These are phyloP conservation scores for Phytopythium montanum DNA, from an alignment of 352 stramenopile species.

Conservation along the genomic window DNA sequence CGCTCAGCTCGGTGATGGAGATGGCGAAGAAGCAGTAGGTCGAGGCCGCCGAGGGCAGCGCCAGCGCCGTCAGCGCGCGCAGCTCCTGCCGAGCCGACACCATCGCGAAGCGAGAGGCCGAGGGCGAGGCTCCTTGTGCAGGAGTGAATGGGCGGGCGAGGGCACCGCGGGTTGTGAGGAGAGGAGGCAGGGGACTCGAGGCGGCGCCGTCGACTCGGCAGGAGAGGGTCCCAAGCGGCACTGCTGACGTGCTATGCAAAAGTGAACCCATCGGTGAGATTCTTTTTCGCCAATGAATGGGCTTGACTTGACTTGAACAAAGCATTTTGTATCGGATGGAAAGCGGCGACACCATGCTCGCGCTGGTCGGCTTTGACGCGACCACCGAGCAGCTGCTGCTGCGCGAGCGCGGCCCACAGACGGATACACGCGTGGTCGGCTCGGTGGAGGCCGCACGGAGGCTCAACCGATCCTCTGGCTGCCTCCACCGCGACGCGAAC, in stretches of 20 bases:
- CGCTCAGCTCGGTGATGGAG: conserved; percentile 75
- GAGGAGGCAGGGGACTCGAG: neutral
- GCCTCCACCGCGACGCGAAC: conserved; percentile 31
- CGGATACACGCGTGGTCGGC: neutral
- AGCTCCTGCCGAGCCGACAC: conserved; percentile 30
- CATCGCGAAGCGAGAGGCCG: conserved; percentile 9
- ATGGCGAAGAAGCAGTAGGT: conserved; percentile 82
- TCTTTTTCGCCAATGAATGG: no score
- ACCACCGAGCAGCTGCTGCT: conserved; percentile 32
- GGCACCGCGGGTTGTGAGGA: neutral
- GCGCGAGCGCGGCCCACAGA: neutral
- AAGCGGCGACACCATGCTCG: conserved; percentile 8
- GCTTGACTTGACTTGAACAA: no score
- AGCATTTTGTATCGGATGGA: no score
- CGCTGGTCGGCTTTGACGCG: conserved; percentile 33
- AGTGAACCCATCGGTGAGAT: no score
- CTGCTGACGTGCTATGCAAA: neutral
- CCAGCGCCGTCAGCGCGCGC: conserved; percentile 47
- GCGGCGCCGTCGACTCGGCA: neutral
- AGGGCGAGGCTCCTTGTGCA: neutral
- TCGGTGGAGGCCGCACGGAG: neutral
- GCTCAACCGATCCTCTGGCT: neutral
- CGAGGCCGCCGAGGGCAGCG: conserved; percentile 49
- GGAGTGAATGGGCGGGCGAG: no score
- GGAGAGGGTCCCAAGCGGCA: neutral